These are phyloP conservation scores for Corchorus capsularis DNA, from an alignment of 345 rosid genomes.

Conservation along the genomic window DNA sequence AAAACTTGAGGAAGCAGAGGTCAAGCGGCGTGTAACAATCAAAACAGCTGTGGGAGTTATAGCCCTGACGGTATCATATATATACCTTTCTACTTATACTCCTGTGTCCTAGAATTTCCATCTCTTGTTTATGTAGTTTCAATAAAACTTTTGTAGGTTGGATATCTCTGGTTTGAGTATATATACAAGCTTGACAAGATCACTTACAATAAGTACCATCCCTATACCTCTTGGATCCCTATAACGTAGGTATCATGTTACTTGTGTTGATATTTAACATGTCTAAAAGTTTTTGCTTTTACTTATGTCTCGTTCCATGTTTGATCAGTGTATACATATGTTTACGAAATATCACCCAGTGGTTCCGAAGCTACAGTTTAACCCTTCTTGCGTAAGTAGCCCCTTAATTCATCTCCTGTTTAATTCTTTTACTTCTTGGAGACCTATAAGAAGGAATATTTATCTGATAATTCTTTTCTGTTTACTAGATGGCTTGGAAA, in stretches of 20 bases:
- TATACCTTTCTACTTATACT: slow-evolving; percentile 6
- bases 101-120: slow-evolving; percentile 1
- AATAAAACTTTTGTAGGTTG: slow-evolving; percentile 53
- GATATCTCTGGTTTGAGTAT: slow-evolving; percentile 83
- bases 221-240: slow-evolving; percentile 99
- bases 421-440: slow-evolving; percentile 1
- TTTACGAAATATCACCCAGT: slow-evolving; percentile 83
- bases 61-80: slow-evolving; percentile 55
- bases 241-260: slow-evolving; percentile 65
- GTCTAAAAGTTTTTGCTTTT: neutral
- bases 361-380: slow-evolving; percentile 81
- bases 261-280: slow-evolving; percentile 19
- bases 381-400: slow-evolving; percentile 89
- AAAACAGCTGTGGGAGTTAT: slow-evolving; percentile 59
- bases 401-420: slow-evolving; percentile 14
- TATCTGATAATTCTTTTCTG: neutral
- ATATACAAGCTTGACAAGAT: slow-evolving; percentile 92
- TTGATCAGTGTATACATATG: slow-evolving; percentile 83
- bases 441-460: neutral
- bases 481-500: slow-evolving; percentile 85
- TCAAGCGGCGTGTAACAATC: slow-evolving; percentile 60
- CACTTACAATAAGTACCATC: slow-evolving; percentile 95
- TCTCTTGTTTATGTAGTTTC: slow-evolving; percentile 20
- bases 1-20: slow-evolving; percentile 89
- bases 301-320: slow-evolving; percentile 17